phyloP scores from a whole-genome alignment of 768 basidiomycete genomes.

The Leccinellum luteum region DNA sequence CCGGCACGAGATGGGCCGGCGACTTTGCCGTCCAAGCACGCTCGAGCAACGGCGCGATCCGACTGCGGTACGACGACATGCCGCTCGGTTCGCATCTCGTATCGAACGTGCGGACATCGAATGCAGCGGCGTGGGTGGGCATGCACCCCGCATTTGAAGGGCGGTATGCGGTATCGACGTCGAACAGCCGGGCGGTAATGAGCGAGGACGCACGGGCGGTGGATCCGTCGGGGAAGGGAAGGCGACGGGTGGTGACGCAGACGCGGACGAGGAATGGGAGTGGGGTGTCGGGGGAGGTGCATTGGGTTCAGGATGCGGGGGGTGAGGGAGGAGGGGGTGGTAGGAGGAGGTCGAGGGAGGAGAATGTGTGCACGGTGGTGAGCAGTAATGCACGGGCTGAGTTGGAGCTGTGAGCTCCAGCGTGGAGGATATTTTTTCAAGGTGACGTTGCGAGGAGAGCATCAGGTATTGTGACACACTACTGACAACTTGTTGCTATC shows the following conservation, averaged over 20 bases:
- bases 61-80: slow-evolving; percentile 25
- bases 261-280: background rate
- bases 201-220: slow-evolving; percentile 14
- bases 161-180: slow-evolving; percentile 31
- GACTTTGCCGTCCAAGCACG: slow-evolving; percentile 32
- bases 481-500: background rate
- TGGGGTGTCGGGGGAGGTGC: slow-evolving; percentile 10
- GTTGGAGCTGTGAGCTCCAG: slow-evolving; percentile 16
- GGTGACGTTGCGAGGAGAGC: background rate
- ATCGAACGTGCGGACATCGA: slow-evolving; percentile 35
- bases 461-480: no score
- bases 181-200: slow-evolving; percentile 11
- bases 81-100: slow-evolving; percentile 33
- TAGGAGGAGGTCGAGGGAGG: background rate
- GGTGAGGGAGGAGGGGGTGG: background rate
- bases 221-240: slow-evolving; percentile 33
- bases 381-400: slow-evolving; percentile 25
- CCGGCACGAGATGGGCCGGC: slow-evolving; percentile 19
- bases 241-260: slow-evolving; percentile 25
- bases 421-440: background rate
- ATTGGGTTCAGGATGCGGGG: slow-evolving; percentile 10
- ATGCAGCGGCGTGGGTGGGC: slow-evolving; percentile 22
- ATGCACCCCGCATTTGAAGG: slow-evolving; percentile 43
- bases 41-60: slow-evolving; percentile 35
- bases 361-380: slow-evolving; percentile 7